phyloP scores from a whole-genome alignment of 1,284 basidiomycete species.

The Austropuccinia psidii region DNA sequence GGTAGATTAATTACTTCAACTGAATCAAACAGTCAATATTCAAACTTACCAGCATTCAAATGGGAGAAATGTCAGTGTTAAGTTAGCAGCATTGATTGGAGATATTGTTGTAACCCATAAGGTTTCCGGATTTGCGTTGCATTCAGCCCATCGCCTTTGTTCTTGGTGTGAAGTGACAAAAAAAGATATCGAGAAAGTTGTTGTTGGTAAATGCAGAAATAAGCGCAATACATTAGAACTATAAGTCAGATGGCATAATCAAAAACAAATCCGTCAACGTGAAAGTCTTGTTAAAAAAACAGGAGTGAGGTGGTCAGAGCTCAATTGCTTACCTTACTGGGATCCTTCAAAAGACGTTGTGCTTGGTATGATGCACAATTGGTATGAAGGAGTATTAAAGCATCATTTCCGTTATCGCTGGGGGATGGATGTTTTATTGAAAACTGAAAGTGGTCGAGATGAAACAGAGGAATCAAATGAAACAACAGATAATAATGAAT shows the following conservation, averaged over 20 bases:
- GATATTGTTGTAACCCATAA: constrained; percentile 16
- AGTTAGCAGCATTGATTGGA: neutral
- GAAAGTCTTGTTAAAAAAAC: neutral
- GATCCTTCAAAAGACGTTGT: constrained; percentile 7
- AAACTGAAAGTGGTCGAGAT: neutral
- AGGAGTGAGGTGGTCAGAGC: constrained; percentile 14
- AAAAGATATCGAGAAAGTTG: neutral
- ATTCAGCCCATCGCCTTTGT: neutral
- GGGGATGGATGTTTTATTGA: neutral
- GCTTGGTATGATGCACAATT: constrained; percentile 18
- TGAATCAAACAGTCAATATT: neutral
- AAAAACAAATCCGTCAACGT: neutral
- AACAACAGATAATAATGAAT: neutral
- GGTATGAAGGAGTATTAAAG: constrained; percentile 13
- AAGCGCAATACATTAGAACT: neutral
- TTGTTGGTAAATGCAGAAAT: neutral
- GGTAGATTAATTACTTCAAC: neutral
- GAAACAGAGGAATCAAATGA: neutral
- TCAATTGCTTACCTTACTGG: constrained; percentile 22
- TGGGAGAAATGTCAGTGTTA: neutral
- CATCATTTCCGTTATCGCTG: constrained; percentile 15
- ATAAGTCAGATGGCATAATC: neutral
- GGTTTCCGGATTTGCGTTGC: neutral
- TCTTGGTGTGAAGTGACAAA: constrained; percentile 5
- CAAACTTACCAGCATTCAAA: neutral